Conservation (phyloP, 441 rosid genomes). For the Gossypium trilobum region DNA sequence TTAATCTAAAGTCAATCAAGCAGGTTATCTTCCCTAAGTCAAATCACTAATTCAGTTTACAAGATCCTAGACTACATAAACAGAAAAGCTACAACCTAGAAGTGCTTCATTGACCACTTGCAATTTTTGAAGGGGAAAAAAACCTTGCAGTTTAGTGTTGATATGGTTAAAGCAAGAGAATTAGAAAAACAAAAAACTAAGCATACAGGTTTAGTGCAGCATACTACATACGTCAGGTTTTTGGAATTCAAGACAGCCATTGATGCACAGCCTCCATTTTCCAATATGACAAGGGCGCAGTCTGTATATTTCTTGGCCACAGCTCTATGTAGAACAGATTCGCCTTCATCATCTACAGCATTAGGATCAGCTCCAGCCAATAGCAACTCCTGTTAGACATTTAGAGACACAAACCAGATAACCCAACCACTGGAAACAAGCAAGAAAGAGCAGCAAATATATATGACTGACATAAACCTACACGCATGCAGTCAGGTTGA, state of each 20-base stretch:
- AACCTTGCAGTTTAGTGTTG: not conserved
- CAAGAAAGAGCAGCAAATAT: slow-evolving; percentile 10
- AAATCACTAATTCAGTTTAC: not conserved
- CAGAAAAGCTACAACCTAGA: not conserved
- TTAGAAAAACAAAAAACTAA: not conserved
- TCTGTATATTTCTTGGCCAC: slow-evolving; percentile 83
- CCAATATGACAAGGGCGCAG: slow-evolving; percentile 86
- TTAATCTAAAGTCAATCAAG: not conserved
- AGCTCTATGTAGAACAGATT: slow-evolving; percentile 92
- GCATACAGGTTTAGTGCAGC: not conserved
- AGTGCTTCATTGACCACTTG: not conserved
- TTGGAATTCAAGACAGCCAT: slow-evolving; percentile 77
- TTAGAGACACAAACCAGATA: slow-evolving; percentile 7
- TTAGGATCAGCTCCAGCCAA: slow-evolving; percentile 99
- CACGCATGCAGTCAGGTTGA: slow-evolving; percentile 98
- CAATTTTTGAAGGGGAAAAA: not conserved
- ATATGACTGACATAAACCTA: slow-evolving; percentile 35
- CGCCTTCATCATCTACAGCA: slow-evolving; percentile 98
- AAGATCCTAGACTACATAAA: not conserved
- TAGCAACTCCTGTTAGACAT: slow-evolving; percentile 60
- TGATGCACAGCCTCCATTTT: slow-evolving; percentile 83
- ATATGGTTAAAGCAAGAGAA: not conserved
- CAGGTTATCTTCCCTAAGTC: not conserved
- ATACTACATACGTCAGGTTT: slow-evolving; percentile 58
- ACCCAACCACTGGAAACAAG: not conserved